Evolutionary conservation across 2,329 filamentous ascomycete species (phyloP).

Genomic region (Epichloe baconii): DNA sequence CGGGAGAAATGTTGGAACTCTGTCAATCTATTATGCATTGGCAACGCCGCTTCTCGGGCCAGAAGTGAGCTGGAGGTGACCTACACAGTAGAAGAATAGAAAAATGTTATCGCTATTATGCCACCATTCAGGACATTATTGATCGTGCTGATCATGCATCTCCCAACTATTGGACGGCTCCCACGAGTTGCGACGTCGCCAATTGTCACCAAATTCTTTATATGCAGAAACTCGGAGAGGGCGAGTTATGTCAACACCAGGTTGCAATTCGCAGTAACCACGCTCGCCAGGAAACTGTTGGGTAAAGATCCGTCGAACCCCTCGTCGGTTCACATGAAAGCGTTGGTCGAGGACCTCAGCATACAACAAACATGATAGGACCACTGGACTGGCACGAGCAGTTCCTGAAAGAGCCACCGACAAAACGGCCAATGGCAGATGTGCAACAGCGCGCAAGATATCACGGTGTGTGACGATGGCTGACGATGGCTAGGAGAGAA

Average conservation of each 20-base stretch:
- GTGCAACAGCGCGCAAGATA: slow-evolving; percentile 1
- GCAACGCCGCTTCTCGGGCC: not conserved
- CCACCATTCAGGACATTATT: slow-evolving; percentile 6
- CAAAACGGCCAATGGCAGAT: not conserved
- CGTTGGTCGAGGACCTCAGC: not conserved
- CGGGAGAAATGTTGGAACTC: not conserved
- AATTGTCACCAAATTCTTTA: not conserved
- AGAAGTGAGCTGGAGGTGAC: slow-evolving; percentile 4
- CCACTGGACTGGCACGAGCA: slow-evolving; percentile 3
- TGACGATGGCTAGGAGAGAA: not conserved
- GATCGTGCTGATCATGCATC: slow-evolving; percentile 1
- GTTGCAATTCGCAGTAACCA: not conserved
- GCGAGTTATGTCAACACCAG: not conserved
- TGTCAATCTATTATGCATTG: not conserved
- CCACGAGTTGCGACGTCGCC: slow-evolving; percentile 2
- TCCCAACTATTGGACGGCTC: not conserved
- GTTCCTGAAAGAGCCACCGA: not conserved
- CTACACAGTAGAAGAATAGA: slow-evolving; percentile 2
- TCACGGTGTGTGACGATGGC: not conserved
- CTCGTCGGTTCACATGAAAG: slow-evolving; percentile 1
- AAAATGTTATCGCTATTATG: slow-evolving; percentile 4
- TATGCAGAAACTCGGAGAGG: not conserved
- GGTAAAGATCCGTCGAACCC: not conserved
- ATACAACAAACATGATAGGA: not conserved
- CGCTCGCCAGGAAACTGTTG: not conserved